Base-by-base conservation (phyloP, 2,329 filamentous ascomycete genomes). In the Aureobasidium sp. region DNA sequence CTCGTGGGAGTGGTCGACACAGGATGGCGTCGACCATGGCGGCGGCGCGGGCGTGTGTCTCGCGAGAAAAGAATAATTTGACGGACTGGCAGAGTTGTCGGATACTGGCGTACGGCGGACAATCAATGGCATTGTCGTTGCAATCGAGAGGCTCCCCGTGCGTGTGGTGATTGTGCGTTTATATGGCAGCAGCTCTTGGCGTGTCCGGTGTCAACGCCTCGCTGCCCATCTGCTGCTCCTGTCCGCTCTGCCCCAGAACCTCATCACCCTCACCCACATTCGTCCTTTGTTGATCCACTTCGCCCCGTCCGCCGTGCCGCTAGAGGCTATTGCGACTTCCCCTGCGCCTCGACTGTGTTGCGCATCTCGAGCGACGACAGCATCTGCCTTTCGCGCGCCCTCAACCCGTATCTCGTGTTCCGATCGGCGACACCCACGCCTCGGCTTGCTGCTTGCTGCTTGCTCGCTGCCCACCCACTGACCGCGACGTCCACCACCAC, bases 381-480 rank as follows among this genome's bases (percentile, higher is more conserved):
- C 21, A 21, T 21, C 54, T 58, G 54, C 42, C 25, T 29, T 45
- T 36, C 9, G n/a, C 54, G 54, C 54, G 54, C 54, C 21, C 29
- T 16, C 32, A 11, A 21, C n/a, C 54, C 41, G 29, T 48, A 29
- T n/a, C 32, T 21, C 54, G 42, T 58, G 53, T 48, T 42, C 30
- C 42, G 53, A 57, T 57, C 53, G 53, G 53, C 53, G 53, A 57
- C 53, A 44, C 53, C 14, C 13, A 58, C 54, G 39, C 54, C 54
- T 58, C 54, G 54, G 54, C 54, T 58, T 58, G 54, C 54, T 58
- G 53, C 53, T 57, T 45, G 53, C 53, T 45, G 51, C 51, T 55
- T 44, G 51, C 21, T 21, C 21, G 21, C 53, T 44, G 34, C 53
- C 39, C 21, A 21, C 21, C 21, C 21, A 51, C 49, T 16, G 11